Base-by-base conservation (phyloP, 345 rosid species). In the Hibiscus mutabilis region DNA sequence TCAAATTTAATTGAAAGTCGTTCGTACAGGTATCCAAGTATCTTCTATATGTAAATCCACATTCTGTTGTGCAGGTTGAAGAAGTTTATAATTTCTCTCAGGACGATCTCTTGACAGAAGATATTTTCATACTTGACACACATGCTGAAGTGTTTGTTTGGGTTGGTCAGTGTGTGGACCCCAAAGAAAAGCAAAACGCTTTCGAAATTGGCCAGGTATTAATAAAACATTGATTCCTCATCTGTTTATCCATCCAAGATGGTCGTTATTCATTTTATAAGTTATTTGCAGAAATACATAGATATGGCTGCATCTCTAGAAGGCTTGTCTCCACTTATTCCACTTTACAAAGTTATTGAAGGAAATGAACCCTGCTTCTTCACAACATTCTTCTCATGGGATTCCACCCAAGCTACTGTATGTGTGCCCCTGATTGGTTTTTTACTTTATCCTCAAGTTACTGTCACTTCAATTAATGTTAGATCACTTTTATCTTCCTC, bases 291-390 rank as follows among this genome's bases (percentile, higher is more conserved):
- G 99, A 85, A 85, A 79, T 96, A 91, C 82, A 83, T 91, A 44
- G 86, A 88, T 73, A 63, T 81, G 86, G 97, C 99, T 65, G 82
- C 84, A 51, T 86, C 91, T 64, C 84, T 92, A 12, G 99, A 96
- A 70, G 95, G 96, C 73, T 82, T 92, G 77, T 76, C 96, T 81
- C 86, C 85, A 58, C 82, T 84, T 76, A 93, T 96, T 73, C 99
- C 98, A 40, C 76, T 96, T 4, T 96, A 90, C 79, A 92, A 82
- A 88, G 84, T 96, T 68, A 85, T 89, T 12, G 99, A 96, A 82
- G 99, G 98, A 81, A 92, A 91, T 74, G 99, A 96, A 75, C 98
- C 99, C 0, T 83, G 89, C 82, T 92, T 92, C 86, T 96, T 92
- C 82, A 89, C 98, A 22, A 80, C 86, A 51, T 89, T 83, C 81